These are phyloP conservation scores for Eragrostis curvula DNA, from an alignment of 176 grass and related monocot genomes.

Conservation along the genomic window DNA sequence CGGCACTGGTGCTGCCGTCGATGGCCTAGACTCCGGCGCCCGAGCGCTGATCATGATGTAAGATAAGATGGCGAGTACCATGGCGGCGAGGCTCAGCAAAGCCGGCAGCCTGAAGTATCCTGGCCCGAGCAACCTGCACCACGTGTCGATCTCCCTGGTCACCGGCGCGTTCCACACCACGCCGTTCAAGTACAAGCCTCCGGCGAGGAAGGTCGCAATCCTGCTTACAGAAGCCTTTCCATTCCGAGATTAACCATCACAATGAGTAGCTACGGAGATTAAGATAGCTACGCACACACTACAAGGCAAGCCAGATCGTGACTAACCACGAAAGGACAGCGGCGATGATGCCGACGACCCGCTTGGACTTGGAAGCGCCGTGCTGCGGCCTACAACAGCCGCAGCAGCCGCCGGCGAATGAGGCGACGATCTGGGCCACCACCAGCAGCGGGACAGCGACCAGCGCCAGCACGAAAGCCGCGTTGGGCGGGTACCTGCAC, in stretches of 20 bases:
- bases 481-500: slow-evolving; percentile 26
- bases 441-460: not conserved
- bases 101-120: not conserved
- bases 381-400: not conserved
- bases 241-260: too few relatives aligned
- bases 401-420: not conserved
- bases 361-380: not conserved
- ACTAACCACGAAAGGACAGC: not conserved
- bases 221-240: too few relatives aligned
- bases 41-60: not conserved
- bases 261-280: too few relatives aligned
- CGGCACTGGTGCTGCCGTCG: too few relatives aligned
- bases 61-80: not conserved
- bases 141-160: not conserved
- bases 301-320: too few relatives aligned
- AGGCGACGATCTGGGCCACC: not conserved
- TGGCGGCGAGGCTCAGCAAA: slow-evolving; percentile 8
- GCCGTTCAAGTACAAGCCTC: not conserved
- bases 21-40: too few relatives aligned
- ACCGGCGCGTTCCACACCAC: slow-evolving; percentile 10
- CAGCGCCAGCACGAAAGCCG: not conserved
- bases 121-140: not conserved
- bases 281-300: too few relatives aligned
- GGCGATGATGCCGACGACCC: slow-evolving; percentile 4
- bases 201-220: not conserved